Conservation (phyloP, 768 basidiomycete genomes). For the Hericium rajendrae region DNA sequence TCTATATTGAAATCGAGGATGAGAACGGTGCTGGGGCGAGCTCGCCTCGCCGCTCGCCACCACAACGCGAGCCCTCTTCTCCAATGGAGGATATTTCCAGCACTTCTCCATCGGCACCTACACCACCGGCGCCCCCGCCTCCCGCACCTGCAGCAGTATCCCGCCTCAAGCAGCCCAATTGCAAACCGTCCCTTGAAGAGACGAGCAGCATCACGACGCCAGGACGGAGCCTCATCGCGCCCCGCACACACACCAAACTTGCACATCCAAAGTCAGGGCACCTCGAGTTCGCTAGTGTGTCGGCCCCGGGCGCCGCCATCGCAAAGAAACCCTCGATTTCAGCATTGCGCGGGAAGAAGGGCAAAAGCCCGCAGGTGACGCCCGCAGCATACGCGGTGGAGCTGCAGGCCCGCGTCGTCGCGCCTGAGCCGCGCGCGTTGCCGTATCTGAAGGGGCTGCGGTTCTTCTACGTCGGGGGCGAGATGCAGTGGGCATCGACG, state of each 20-base stretch:
- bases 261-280: too few species aligned
- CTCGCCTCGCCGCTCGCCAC: not conserved
- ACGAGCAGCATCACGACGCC: slow-evolving; percentile 7
- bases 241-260: not conserved
- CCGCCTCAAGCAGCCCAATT: too few species aligned
- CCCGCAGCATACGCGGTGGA: slow-evolving; percentile 8
- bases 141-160: too few species aligned
- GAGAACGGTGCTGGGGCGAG: not conserved
- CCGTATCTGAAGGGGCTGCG: slow-evolving; percentile 3
- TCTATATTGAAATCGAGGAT: not conserved
- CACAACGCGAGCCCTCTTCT: not conserved
- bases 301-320: not conserved
- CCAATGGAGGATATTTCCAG: slow-evolving; percentile 6
- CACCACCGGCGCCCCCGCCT: not conserved
- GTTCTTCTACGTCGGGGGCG: slow-evolving; percentile 12
- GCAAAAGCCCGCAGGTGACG: slow-evolving; percentile 7
- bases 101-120: not conserved
- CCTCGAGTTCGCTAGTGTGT: not conserved
- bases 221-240: not conserved
- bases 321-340: not conserved
- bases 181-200: too few species aligned
- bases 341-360: slow-evolving; percentile 1
- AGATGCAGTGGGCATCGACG: slow-evolving; percentile 10
- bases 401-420: not conserved
- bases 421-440: not conserved